phyloP scores from a whole-genome alignment of 345 rosid species.

The Aquilaria sinensis region DNA sequence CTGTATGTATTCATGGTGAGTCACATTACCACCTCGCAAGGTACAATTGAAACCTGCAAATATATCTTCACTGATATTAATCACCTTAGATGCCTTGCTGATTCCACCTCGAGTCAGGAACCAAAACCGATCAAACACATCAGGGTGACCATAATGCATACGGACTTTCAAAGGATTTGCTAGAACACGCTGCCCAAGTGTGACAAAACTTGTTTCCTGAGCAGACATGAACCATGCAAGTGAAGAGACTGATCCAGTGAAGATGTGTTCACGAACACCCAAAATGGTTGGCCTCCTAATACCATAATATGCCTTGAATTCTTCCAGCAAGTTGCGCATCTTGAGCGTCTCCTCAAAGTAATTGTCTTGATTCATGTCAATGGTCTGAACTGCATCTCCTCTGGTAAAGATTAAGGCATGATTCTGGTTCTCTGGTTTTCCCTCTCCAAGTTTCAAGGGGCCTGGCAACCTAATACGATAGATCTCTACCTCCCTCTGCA shows the following conservation, averaged over 20 bases:
- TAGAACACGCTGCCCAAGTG: conserved; percentile 89
- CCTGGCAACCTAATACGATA: conserved; percentile 89
- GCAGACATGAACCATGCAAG: conserved; percentile 97
- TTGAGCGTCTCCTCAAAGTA: conserved; percentile 93
- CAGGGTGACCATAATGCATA: conserved; percentile 96
- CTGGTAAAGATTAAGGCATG: conserved; percentile 93
- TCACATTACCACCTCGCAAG: conserved; percentile 84
- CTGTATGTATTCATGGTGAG: conserved; percentile 91
- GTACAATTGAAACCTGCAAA: conserved; percentile 94
- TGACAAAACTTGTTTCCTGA: conserved; percentile 80
- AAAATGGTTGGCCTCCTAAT: conserved; percentile 82
- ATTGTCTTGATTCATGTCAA: conserved; percentile 94
- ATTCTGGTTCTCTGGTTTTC: conserved; percentile 96
- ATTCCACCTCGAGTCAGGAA: conserved; percentile 81
- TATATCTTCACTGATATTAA: conserved; percentile 90
- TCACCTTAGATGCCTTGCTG: conserved; percentile 86
- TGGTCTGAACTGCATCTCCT: conserved; percentile 92
- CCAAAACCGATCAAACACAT: conserved; percentile 92
- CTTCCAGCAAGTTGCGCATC: conserved; percentile 90
- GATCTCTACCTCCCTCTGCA: conserved; percentile 76
- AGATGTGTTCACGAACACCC: conserved; percentile 86
- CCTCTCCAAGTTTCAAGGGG: conserved; percentile 84
- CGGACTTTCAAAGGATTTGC: conserved; percentile 87
- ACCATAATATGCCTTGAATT: conserved; percentile 57
- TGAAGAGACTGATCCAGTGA: conserved; percentile 92